phyloP scores from a whole-genome alignment of 2,329 filamentous ascomycete species.

The Apiospora malaysiana region DNA sequence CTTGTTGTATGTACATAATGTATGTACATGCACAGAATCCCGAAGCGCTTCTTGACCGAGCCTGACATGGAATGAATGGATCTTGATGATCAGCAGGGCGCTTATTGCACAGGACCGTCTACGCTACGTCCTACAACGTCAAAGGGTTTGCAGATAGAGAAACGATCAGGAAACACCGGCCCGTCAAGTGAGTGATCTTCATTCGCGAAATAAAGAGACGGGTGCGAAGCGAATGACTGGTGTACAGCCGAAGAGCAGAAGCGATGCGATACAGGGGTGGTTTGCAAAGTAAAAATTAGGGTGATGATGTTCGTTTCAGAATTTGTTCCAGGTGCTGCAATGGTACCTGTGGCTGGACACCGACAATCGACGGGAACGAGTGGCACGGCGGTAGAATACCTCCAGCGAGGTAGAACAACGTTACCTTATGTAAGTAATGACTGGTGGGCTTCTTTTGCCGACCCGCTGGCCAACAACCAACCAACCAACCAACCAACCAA shows the following conservation, averaged over 20 bases:
- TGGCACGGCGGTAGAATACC: background rate
- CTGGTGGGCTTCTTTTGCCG: background rate
- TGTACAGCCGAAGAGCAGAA: background rate
- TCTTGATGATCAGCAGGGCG: background rate
- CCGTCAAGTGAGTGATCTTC: background rate
- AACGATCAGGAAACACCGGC: slow-evolving; percentile 10
- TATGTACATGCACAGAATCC: background rate
- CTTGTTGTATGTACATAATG: too few species aligned
- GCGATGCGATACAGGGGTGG: background rate
- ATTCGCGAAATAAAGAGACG: background rate
- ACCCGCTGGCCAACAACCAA: background rate
- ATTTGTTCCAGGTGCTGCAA: background rate
- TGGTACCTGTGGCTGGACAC: background rate
- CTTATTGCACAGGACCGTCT: slow-evolving; percentile 4
- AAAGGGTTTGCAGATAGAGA: slow-evolving; percentile 16
- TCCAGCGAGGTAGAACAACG: too few species aligned
- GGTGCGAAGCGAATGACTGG: background rate
- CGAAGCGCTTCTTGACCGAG: background rate
- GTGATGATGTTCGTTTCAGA: background rate
- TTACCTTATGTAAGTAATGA: slow-evolving; percentile 17
- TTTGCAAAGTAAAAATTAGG: background rate
- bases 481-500: slow-evolving; percentile 7
- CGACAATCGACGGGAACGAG: background rate
- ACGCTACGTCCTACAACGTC: background rate
- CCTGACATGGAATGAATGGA: background rate